Base-by-base conservation (phyloP, 495 filamentous ascomycete genomes). In the Neurospora discreta region DNA sequence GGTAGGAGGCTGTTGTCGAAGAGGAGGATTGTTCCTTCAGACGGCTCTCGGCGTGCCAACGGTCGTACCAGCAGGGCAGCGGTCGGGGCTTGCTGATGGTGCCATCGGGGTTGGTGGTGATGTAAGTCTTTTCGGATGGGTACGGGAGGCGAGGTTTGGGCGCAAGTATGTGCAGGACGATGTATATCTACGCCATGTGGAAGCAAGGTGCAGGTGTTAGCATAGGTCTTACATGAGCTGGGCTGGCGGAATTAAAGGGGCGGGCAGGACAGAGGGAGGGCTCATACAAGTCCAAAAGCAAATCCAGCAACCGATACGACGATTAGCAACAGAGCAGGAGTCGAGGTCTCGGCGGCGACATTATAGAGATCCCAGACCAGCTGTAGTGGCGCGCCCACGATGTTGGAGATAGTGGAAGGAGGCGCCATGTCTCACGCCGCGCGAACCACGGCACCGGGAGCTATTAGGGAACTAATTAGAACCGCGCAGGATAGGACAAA, bases 1-100 rank as follows among this genome's bases (percentile, higher is more conserved):
- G 81, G 75, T 78, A 79, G 23, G 52, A 65, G 26, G 15, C 15
- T 18, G 52, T 3, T 18, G 52, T 3, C 15, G 52, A 36, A 5
- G 26, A 18, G 52, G 52, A 30, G 15, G 72, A 30, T 60, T 36
- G 69, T 70, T 83, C 75, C 75, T 72, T 78, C 68, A 82, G 79
- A 39, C 83, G 83, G 70, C 87, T 84, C 75, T 87, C 83, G 33
- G 85, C 83, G n/a, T 84, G 79, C 83, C 87, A 89, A 74, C 83
- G 82, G 80, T 96, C 91, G 73, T 91, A 86, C 94, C 94, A 97
- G 84, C 91, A 95, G 7, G 95, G 91, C 46, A 98, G 84, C 36
- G 85, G 83, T 71, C 90, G 86, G 1, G 88, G 83, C 16, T 81
- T 71, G 71, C 86, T 90, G 65, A 85, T 83, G 3, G 80, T 81